A percentile compares a stretch with the other conserved stretches of the same genome.
Evolutionary conservation across 192 early-diverging fungal genomes (phyloP).

Genomic region (Coemansia sp.): DNA sequence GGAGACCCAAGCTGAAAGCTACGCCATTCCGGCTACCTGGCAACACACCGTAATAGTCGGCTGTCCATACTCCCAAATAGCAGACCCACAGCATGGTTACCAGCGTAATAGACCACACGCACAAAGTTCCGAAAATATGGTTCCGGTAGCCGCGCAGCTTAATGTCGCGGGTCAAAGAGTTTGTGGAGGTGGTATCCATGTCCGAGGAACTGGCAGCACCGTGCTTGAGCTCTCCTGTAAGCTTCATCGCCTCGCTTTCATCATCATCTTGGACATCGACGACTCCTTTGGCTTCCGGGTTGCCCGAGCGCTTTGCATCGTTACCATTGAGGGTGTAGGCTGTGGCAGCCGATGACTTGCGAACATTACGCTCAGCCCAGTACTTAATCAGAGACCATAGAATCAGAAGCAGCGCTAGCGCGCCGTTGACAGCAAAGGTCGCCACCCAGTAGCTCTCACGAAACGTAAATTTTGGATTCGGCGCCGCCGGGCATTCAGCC

Average conservation of each 20-base stretch:
- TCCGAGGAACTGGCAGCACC: neutral
- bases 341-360: slow-evolving; percentile 9
- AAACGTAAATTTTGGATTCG: slow-evolving; percentile 33
- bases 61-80: slow-evolving; percentile 39
- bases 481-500: slow-evolving; percentile 43
- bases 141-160: slow-evolving; percentile 32
- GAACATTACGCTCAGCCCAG: slow-evolving; percentile 16
- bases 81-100: slow-evolving; percentile 27
- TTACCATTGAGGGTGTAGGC: neutral
- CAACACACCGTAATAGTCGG: slow-evolving; percentile 58
- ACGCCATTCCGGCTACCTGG: slow-evolving; percentile 20
- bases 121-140: slow-evolving; percentile 33
- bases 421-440: slow-evolving; percentile 31
- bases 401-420: slow-evolving; percentile 33
- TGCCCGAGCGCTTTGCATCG: neutral
- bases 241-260: neutral
- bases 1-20: slow-evolving; percentile 57
- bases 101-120: slow-evolving; percentile 30
- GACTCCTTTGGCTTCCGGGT: neutral
- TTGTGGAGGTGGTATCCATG: slow-evolving; percentile 6
- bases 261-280: slow-evolving; percentile 26
- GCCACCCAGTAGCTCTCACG: slow-evolving; percentile 46
- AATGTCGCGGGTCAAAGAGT: neutral
- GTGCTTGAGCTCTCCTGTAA: neutral
- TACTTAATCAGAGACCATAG: slow-evolving; percentile 52